phyloP scores from a whole-genome alignment of 2,329 filamentous ascomycete genomes.

The Biscogniauxia sp. region DNA sequence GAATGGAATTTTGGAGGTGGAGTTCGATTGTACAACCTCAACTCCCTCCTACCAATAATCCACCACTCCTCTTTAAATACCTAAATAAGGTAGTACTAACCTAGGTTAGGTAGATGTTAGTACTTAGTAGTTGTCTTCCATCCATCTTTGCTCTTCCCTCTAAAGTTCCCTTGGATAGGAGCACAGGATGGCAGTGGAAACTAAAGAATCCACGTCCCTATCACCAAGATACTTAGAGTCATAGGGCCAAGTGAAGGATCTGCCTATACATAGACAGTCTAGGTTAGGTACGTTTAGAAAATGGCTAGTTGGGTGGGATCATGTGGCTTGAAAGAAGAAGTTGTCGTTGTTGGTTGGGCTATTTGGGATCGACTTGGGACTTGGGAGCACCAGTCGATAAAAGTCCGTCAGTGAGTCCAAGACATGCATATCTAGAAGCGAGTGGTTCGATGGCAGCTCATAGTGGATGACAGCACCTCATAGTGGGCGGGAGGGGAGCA shows the following conservation, averaged over 20 bases:
- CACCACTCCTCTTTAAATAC: no score
- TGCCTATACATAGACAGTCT: not conserved
- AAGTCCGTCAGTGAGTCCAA: no score
- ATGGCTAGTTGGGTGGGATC: not conserved
- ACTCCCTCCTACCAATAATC: no score
- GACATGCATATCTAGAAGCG: no score
- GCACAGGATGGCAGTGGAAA: no score
- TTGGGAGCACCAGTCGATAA: not conserved
- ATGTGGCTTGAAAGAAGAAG: no score
- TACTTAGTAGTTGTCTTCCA: not conserved
- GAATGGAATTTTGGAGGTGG: not conserved
- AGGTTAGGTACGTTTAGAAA: not conserved
- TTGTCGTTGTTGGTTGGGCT: no score
- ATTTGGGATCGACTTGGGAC: not conserved
- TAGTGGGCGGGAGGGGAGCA: not conserved
- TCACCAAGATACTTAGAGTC: no score
- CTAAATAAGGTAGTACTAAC: no score
- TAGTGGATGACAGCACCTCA: no score
- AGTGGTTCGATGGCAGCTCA: not conserved
- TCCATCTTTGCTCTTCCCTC: not conserved
- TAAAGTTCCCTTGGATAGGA: not conserved
- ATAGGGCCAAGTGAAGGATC: not conserved
- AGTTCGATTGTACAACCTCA: not conserved
- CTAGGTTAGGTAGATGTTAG: not conserved
- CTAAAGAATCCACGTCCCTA: no score